Conservation (phyloP, 805 yeast genomes). For the Zygosaccharomyces lentus region DNA sequence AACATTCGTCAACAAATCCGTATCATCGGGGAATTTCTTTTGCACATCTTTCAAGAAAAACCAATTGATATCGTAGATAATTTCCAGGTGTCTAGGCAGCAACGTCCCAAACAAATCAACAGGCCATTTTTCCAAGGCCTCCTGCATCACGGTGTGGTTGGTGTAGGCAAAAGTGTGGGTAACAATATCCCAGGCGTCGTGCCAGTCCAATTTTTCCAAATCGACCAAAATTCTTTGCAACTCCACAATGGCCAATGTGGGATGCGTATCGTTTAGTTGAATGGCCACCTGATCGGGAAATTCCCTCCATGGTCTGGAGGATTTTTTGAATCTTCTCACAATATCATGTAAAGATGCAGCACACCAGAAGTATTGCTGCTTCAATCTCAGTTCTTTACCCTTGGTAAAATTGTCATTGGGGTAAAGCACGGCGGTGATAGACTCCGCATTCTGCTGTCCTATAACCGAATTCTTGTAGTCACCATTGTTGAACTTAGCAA, state of each 20-base stretch:
- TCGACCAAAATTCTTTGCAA: constrained; percentile 82
- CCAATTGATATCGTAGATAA: constrained; percentile 80
- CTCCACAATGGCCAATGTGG: constrained; percentile 87
- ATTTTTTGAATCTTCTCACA: constrained; percentile 81
- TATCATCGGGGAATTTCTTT: constrained; percentile 68
- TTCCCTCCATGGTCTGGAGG: constrained; percentile 70
- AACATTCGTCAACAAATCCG: constrained; percentile 57
- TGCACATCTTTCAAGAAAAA: constrained; percentile 74
- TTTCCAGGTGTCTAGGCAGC: constrained; percentile 88
- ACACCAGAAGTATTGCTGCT: constrained; percentile 97
- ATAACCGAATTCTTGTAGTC: constrained; percentile 81
- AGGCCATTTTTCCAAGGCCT: constrained; percentile 96
- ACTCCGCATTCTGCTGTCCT: constrained; percentile 84
- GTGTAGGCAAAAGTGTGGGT: constrained; percentile 83
- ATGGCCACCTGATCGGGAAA: constrained; percentile 85
- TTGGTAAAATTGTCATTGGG: constrained; percentile 91
- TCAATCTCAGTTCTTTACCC: constrained; percentile 87
- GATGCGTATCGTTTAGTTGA: constrained; percentile 93
- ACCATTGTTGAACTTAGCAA: constrained; percentile 84
- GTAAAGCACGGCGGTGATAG: constrained; percentile 86
- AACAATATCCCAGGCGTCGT: constrained; percentile 80
- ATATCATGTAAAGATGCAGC: constrained; percentile 90
- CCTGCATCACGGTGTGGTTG: constrained; percentile 91
- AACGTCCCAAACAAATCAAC: constrained; percentile 70
- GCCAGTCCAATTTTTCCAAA: constrained; percentile 77